Evolutionary conservation across 78 protist species (phyloP), one percentile per base, ranked within the genome.

Genomic region (Protostelium mycophagum): DNA sequence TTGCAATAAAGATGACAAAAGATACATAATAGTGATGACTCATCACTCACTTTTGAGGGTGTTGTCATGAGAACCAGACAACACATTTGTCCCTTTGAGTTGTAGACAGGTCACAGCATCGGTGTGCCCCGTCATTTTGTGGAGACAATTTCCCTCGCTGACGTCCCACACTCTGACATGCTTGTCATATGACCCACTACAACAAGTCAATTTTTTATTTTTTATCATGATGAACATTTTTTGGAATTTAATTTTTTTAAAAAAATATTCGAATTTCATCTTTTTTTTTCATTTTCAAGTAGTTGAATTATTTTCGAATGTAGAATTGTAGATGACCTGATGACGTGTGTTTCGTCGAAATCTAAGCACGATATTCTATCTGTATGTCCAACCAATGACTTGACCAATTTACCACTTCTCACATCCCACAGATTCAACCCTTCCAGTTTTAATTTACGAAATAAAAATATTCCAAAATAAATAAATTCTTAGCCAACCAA

Each of bases 41-140:
- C 31, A 51, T 25, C 5, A 25, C 73, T 51, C 73, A 51, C 73
- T 51, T 51, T 16, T 5, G 5, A 51, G 37, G 16, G 91, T 39
- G 38, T n/a, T 34, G 38, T 92, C 94, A 34, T 84, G 51, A 1
- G 94, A 92, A 34, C 94, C 94, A 0, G 94, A 90, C 10, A 92
- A 28, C 37, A 92, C 63, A 0, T 38, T 86, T 37, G 89, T 92
- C 83, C 94, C 36, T 36, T 92, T 92, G 88, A 89, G 87, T 36
- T 92, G 91, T 10, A 92, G 34, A 86, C 94, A 88, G 29, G 88
- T 37, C 16, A 92, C 87, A 31, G 88, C 91, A 10, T 86, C 85
- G n/a, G 91, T 92, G 51, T 92, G 94, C 34, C 90, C 94, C 35
- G 87, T 51, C 73, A 51, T 51, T 51, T 16, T 5, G 73, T 51